phyloP scores from a whole-genome alignment of 1,139 yeast genomes.

The Pichia sp. region DNA sequence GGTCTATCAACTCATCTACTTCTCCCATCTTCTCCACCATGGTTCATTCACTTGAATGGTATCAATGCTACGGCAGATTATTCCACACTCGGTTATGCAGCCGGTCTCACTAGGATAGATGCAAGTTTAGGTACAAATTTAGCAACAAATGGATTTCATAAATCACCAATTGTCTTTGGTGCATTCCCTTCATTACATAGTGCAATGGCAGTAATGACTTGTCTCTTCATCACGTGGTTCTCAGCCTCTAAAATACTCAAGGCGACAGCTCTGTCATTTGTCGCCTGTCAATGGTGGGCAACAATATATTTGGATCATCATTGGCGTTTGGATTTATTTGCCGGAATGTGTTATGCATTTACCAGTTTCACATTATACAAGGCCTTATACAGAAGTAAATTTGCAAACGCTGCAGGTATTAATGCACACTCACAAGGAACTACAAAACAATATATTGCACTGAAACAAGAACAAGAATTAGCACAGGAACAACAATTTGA shows the following conservation, averaged over 20 bases:
- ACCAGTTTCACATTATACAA: neutral
- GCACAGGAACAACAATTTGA: slow-evolving; percentile 47
- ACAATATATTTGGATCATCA: slow-evolving; percentile 69
- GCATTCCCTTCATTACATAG: slow-evolving; percentile 64
- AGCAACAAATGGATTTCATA: slow-evolving; percentile 56
- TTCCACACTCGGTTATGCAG: slow-evolving; percentile 61
- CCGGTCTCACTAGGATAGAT: slow-evolving; percentile 62
- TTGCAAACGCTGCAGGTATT: too few relatives aligned
- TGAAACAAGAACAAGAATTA: neutral
- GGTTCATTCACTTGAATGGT: slow-evolving; percentile 60
- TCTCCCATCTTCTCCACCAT: slow-evolving; percentile 66
- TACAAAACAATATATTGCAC: neutral
- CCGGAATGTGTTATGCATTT: slow-evolving; percentile 46
- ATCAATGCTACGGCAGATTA: slow-evolving; percentile 46
- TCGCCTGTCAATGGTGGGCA: slow-evolving; percentile 64
- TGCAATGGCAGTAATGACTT: slow-evolving; percentile 35
- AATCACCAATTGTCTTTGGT: slow-evolving; percentile 64
- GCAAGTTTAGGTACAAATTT: slow-evolving; percentile 55
- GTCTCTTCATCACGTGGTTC: slow-evolving; percentile 34
- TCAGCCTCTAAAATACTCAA: slow-evolving; percentile 13
- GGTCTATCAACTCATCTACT: slow-evolving; percentile 55
- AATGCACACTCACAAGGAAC: neutral
- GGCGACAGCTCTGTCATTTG: slow-evolving; percentile 32
- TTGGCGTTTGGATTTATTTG: slow-evolving; percentile 54
- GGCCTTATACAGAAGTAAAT: too few relatives aligned